These are phyloP conservation scores for Aspergillus nidulans DNA, from an alignment of 495 filamentous ascomycete genomes.

Conservation along the genomic window DNA sequence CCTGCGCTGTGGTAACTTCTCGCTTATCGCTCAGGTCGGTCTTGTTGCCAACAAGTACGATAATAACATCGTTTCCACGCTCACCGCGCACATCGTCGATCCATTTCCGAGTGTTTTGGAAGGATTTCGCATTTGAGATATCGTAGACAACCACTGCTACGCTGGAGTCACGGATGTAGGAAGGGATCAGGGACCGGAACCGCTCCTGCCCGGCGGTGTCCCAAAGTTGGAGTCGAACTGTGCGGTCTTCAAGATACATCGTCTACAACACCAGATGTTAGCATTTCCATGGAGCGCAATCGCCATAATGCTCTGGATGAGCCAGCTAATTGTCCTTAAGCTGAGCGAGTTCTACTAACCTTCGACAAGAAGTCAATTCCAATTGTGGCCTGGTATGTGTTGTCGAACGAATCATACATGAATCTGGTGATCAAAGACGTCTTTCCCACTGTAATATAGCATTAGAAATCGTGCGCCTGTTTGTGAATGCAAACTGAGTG, in stretches of 20 bases:
- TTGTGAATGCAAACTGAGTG: neutral
- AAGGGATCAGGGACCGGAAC: conserved; percentile 93
- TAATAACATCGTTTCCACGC: conserved; percentile 96
- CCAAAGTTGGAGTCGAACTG: conserved; percentile 95
- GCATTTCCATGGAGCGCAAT: neutral
- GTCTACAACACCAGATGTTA: conserved; percentile 53
- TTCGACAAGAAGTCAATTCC: conserved; percentile 99
- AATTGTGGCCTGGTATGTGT: conserved; percentile 99
- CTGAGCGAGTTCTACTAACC: conserved; percentile 39
- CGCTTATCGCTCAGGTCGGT: conserved; percentile 97
- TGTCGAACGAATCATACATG: conserved; percentile 99
- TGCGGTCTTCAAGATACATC: conserved; percentile 99
- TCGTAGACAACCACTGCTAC: conserved; percentile 99
- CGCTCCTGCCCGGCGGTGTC: conserved; percentile 97
- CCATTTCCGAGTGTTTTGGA: conserved; percentile 98
- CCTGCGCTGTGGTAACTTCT: conserved; percentile 89
- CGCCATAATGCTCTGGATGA: neutral
- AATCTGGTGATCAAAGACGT: conserved; percentile 98
- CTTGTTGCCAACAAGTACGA: conserved; percentile 98
- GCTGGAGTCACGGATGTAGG: conserved; percentile 94
- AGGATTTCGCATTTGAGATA: conserved; percentile 93
- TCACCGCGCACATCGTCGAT: conserved; percentile 97
- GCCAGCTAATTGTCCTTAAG: neutral
- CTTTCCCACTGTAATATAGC: conserved; percentile 72
- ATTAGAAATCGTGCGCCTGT: conserved; percentile 12